Conservation (phyloP, 1,284 basidiomycete species). For the Veloporphyrellus conicus region DNA sequence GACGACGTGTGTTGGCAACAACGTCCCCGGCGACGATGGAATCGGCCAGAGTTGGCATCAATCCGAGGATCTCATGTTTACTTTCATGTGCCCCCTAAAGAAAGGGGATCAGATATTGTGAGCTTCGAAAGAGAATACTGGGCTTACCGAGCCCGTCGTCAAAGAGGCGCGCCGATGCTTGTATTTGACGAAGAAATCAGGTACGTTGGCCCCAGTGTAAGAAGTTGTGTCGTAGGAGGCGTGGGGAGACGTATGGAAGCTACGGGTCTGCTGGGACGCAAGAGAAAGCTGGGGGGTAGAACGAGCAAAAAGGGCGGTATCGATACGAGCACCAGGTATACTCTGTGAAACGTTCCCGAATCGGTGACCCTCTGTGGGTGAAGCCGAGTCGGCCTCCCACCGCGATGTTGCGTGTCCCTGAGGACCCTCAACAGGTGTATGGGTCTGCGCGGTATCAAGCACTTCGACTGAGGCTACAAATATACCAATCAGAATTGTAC, state of each 20-base stretch:
- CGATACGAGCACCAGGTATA: background rate
- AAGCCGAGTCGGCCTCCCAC: no score
- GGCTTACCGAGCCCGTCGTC: constrained; percentile 9
- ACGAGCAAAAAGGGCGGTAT: background rate
- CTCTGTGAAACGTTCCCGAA: background rate
- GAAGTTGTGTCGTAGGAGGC: constrained; percentile 23
- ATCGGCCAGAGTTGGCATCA: constrained; percentile 26
- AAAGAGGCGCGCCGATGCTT: constrained; percentile 17
- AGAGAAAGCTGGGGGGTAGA: background rate
- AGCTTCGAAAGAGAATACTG: no score
- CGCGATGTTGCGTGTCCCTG: no score
- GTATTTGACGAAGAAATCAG: constrained; percentile 31
- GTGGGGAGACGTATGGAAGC: constrained; percentile 31
- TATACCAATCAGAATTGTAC: background rate
- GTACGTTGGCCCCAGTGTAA: constrained; percentile 26
- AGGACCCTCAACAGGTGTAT: no score
- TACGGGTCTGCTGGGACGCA: constrained; percentile 18
- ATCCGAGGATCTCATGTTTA: constrained; percentile 12
- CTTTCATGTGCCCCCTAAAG: constrained; percentile 1
- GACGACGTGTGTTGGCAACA: constrained; percentile 27
- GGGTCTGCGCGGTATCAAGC: no score
- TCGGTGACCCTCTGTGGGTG: no score
- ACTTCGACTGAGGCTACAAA: background rate
- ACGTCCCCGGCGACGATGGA: constrained; percentile 27
- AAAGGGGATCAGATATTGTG: no score